Evolutionary conservation across 1,284 basidiomycete genomes (phyloP), one percentile per base, ranked within the genome.

Genomic region (Coriolopsis trogii): DNA sequence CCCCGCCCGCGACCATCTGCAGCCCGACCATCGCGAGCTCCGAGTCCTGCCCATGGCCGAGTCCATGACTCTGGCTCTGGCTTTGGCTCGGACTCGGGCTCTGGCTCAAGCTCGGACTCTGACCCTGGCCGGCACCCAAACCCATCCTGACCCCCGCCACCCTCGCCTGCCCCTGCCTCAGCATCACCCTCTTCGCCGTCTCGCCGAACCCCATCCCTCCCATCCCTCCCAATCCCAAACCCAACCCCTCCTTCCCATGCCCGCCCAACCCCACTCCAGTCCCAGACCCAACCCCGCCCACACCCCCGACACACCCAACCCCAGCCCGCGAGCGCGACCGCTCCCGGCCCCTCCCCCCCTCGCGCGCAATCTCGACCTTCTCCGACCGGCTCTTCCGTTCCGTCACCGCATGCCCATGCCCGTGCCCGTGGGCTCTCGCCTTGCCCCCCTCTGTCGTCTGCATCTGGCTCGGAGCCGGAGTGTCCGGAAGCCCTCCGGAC

Each of bases 371-470:
- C 29, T 26, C 18, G 23, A 46, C 46, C 50, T 56, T 56, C 34
- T 56, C 50, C 23, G 50, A 37, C 9, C 54, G 54, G 29, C 46
- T 56, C 46, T 51, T 48, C 25, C 51, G 47, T 21, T 49, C 55
- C 15, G 43, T 21, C 15, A 20, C 18, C 33, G 33, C 15, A 29
- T 36, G n/a, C 33, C 16, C n/a, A n/a, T 1, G 33, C 33, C n/a
- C 16, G 33, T 13, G 13, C 8, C n/a, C 16, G 33, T 12, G 10
- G 33, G 33, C 16, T 18, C 1, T 18, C 33, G 4, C 1, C n/a
- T n/a, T n/a, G n/a, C n/a, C n/a, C n/a, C n/a, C n/a, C n/a, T n/a
- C 33, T 34, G 6, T 13, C 18, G 6, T 12, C 21, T n/a, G 41
- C 13, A 25, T 15, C 16, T 7, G 41, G 7, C n/a, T 4, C 16